Base-by-base conservation (phyloP, 2,329 filamentous ascomycete genomes). In the Corinectria fuckeliana region DNA sequence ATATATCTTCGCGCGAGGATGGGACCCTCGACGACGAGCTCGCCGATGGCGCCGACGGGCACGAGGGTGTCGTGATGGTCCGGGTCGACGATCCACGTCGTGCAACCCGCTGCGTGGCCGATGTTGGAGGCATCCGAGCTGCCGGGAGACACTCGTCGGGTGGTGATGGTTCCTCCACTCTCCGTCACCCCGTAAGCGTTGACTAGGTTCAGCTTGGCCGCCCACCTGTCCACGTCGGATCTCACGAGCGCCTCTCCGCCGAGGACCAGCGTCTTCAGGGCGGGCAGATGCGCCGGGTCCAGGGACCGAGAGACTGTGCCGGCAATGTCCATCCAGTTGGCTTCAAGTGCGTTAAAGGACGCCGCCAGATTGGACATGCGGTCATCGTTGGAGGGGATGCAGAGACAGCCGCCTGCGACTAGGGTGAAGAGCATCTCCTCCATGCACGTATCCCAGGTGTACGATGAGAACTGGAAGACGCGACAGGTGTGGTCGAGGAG, bases 1-100 rank as follows among this genome's bases (percentile, higher is more conserved):
- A 68, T n/a, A 18, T 66, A 66, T 1, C 63, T 84, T 11, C 80
- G 76, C 13, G 82, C 83, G 16, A 88, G 80, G 16, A 82, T 78
- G 2, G 82, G 82, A 0, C 82, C 81, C 58, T 80, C 79, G 26
- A 84, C 71, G 8, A 80, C 65, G 16, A 82, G 74, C 65, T 82
- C 80, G 14, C 79, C 80, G 1, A 63, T 21, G 0, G 55, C 58
- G 3, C 69, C 72, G 3, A 72, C 48, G 1, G 71, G 69, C 0
- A 65, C 25, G 11, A 74, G 58, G 9, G 32, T 36, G 8, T 69
- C 42, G 23, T 55, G 50, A 18, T 61, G 21, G 5, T 58, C 21
- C 4, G 56, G 41, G 7, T 63, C 55, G 14, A 50, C 58, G 21
- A 61, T 52, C 54, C 54, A 58, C 6, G 25, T 48, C 2, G 10